phyloP scores from a whole-genome alignment of 31 red algal genomes.

The Pterothamnion heteromorphum region DNA sequence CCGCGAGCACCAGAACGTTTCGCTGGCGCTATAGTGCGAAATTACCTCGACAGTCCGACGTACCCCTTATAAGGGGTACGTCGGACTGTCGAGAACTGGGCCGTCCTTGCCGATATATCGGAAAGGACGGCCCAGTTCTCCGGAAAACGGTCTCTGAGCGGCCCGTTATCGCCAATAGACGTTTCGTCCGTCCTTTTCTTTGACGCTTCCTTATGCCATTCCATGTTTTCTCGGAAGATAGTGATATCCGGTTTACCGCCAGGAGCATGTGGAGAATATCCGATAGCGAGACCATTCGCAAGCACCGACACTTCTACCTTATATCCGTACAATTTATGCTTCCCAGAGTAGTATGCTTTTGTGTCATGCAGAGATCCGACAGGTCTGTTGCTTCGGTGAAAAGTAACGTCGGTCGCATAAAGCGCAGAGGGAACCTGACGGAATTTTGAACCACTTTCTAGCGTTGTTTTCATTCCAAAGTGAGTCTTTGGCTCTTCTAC shows the following conservation, averaged over 20 bases:
- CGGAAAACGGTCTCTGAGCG: background rate
- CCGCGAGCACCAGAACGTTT: background rate
- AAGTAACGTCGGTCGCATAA: background rate
- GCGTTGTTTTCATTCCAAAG: no score
- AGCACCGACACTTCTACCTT: background rate
- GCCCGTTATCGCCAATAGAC: background rate
- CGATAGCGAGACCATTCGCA: background rate
- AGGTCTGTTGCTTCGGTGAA: background rate
- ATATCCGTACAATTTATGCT: slow-evolving; percentile 26
- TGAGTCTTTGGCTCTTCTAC: no score
- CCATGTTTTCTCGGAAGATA: background rate
- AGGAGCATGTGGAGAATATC: background rate
- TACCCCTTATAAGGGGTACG: background rate
- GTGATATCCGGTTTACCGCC: background rate
- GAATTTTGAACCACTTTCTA: no score
- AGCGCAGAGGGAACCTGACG: no score
- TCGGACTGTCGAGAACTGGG: background rate
- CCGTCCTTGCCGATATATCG: no score
- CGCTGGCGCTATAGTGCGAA: background rate
- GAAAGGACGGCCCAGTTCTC: background rate
- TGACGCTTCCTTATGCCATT: background rate
- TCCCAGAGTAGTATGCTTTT: background rate
- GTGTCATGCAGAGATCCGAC: background rate
- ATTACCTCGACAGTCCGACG: background rate
- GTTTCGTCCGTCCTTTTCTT: background rate